phyloP scores from a whole-genome alignment of 768 basidiomycete genomes.

The Pleurotus salmoneostramineus region DNA sequence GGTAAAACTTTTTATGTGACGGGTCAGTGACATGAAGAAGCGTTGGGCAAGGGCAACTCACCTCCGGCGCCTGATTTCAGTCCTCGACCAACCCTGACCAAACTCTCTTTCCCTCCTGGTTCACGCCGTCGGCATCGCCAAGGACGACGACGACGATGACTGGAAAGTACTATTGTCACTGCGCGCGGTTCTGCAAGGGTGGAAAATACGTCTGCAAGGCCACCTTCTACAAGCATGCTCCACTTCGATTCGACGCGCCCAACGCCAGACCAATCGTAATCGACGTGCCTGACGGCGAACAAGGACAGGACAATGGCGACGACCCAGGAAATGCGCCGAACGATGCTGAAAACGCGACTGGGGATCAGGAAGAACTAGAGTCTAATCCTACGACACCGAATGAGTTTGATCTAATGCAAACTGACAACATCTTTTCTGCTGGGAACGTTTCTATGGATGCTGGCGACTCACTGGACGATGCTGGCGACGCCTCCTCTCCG shows the following conservation, averaged over 20 bases:
- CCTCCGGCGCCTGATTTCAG: background rate
- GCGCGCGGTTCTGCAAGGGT: conserved; percentile 3
- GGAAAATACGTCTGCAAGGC: conserved; percentile 6
- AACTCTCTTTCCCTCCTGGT: background rate
- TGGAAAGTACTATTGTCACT: conserved; percentile 4
- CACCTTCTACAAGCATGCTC: conserved; percentile 3
- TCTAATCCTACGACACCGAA: background rate
- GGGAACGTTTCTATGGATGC: background rate
- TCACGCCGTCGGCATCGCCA: background rate
- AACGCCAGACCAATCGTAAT: background rate
- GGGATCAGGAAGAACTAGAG: background rate
- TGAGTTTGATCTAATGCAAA: background rate
- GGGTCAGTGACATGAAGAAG: too few species aligned
- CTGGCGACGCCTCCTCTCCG: background rate
- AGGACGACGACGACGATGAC: background rate
- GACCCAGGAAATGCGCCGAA: background rate
- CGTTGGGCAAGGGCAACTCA: too few species aligned
- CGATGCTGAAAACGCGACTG: background rate
- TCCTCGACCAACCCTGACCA: background rate
- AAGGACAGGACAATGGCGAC: background rate
- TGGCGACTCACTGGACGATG: background rate
- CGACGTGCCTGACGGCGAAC: background rate
- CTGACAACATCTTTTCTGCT: background rate
- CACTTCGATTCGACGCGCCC: background rate
- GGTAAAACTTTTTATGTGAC: too few species aligned